phyloP scores from a whole-genome alignment of 2,329 filamentous ascomycete species.

The Botrytis squamosa region DNA sequence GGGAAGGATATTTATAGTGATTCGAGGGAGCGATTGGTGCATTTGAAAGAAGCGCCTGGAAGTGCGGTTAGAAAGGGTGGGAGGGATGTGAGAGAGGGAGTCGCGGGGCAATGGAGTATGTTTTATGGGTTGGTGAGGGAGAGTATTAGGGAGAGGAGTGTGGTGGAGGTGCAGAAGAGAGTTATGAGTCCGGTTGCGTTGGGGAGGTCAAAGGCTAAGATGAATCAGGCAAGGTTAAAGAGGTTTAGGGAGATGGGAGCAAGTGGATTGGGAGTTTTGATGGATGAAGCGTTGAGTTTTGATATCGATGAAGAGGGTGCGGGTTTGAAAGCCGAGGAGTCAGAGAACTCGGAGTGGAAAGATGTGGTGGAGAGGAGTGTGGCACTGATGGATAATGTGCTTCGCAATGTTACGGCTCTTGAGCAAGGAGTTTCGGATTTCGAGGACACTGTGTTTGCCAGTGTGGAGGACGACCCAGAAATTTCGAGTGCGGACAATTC shows the following conservation, averaged over 20 bases:
- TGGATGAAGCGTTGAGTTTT: constrained; percentile 79
- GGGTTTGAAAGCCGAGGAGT: constrained; percentile 45
- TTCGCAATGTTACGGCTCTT: constrained; percentile 66
- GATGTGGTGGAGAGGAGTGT: constrained; percentile 77
- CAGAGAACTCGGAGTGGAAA: constrained; percentile 60
- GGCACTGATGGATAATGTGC: constrained; percentile 80
- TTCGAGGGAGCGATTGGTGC: constrained; percentile 35
- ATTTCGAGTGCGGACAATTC: constrained; percentile 48
- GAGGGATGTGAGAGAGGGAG: constrained; percentile 35
- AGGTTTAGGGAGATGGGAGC: constrained; percentile 77
- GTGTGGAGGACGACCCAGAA: constrained; percentile 60
- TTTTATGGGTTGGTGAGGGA: constrained; percentile 82
- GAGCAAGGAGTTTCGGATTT: constrained; percentile 63
- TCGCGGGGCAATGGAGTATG: constrained; percentile 57
- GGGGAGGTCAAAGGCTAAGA: constrained; percentile 70
- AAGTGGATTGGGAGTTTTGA: constrained; percentile 80
- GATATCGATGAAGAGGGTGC: constrained; percentile 57
- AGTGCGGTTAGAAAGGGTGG: constrained; percentile 30
- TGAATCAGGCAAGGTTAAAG: constrained; percentile 70
- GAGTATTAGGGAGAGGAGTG: constrained; percentile 69
- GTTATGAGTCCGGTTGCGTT: constrained; percentile 77
- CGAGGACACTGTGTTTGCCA: constrained; percentile 63
- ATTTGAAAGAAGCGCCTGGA: constrained; percentile 34
- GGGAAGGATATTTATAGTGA: constrained; percentile 67
- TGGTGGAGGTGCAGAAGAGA: constrained; percentile 67